These are phyloP conservation scores for Fusarium sp. DNA, from an alignment of 2,329 filamentous ascomycete species.

Conservation along the genomic window DNA sequence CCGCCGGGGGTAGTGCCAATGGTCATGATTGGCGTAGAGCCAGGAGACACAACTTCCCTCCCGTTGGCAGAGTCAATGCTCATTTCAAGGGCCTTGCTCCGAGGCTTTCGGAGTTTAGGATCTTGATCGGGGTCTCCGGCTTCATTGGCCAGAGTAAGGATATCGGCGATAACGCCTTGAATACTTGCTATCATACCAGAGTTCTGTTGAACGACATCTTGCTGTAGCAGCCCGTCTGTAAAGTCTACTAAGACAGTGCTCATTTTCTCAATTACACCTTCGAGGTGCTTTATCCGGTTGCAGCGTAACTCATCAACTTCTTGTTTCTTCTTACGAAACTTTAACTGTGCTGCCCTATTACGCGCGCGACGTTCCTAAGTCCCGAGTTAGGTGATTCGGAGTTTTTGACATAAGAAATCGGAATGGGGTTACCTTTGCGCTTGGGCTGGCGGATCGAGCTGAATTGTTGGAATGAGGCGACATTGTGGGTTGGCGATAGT, in stretches of 20 bases:
- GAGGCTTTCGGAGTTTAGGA: background rate
- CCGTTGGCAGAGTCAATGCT: background rate
- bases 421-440: background rate
- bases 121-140: background rate
- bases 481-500: background rate
- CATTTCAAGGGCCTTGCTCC: background rate
- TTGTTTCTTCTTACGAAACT: constrained; percentile 1
- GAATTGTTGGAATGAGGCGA: background rate
- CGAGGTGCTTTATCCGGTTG: background rate
- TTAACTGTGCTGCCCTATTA: constrained; percentile 3
- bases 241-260: constrained; percentile 1
- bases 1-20: no score
- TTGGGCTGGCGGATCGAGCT: background rate
- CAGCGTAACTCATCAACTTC: background rate
- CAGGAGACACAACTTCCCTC: no score
- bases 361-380: background rate
- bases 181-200: background rate
- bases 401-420: background rate
- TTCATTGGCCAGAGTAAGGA: background rate
- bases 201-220: background rate
- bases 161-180: background rate
- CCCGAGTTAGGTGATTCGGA: background rate
- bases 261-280: constrained; percentile 5
- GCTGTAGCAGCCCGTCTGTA: background rate
- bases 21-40: background rate